Evolutionary conservation across 2,329 filamentous ascomycete species (phyloP), one percentile per base, ranked within the genome.

Genomic region (Nemania serpens): DNA sequence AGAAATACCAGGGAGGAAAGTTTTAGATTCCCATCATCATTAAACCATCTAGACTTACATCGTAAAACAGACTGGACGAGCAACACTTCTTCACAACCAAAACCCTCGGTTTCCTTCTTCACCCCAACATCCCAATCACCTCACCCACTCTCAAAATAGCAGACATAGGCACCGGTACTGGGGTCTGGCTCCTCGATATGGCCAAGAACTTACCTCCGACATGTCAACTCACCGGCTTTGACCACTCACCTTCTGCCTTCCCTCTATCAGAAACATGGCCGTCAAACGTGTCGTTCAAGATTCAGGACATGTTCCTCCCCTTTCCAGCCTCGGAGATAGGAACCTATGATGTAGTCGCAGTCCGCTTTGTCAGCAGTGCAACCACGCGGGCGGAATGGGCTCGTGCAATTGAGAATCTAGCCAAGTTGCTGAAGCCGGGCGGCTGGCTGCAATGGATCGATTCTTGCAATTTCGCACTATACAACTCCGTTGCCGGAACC

Each of bases 361-460:
- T 51, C 39, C 55, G 55, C 41, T 57, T 57, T 11, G 18, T 57
- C 18, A 57, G 55, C 20, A 57, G 55, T 5, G 55, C 55, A 22
- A 51, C 46, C 39, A 57, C 55, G 33, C 55, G 55, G 2, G 25
- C 18, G 17, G 55, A 57, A 46, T 57, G 46, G 46, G 9, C 55
- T 39, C 47, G 41, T 15, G n/a, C 55, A 25, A 51, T 57, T 39
- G 55, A 25, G 29, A 51, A 57, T 15, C 47, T 57, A 18, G 29
- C 34, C 17, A 50, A 29, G 37, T 15, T 57, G 25, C 13, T 57
- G 46, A 57, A 57, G 11, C 55, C 55, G 12, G 55, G 55, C 22
- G 55, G 55, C 13, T 57, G 55, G 55, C 55, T 57, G 13, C 55
- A 57, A 39, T 57, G 55, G 55, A 57, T 57, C 37, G 55, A 57